phyloP scores from a whole-genome alignment of 495 filamentous ascomycete species.

The Penicillium desertorum region DNA sequence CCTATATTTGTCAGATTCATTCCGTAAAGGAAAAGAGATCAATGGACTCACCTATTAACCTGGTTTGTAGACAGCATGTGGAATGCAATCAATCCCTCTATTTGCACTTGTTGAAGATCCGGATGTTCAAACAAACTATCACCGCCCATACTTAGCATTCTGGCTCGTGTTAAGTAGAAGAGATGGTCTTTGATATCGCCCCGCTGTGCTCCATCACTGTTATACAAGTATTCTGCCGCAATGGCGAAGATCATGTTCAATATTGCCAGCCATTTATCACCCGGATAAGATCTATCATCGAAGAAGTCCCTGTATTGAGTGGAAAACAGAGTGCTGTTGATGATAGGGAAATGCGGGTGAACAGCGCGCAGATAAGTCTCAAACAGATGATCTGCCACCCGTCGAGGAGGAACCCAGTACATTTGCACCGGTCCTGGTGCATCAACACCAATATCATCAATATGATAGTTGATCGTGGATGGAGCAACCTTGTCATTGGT shows the following conservation, averaged over 20 bases:
- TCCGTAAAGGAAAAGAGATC: neutral
- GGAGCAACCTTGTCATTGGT: conserved; percentile 19
- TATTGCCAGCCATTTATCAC: conserved; percentile 54
- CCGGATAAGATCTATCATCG: conserved; percentile 24
- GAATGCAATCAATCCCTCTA: conserved; percentile 54
- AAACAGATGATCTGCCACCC: conserved; percentile 51
- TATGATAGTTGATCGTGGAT: conserved; percentile 49
- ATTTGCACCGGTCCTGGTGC: conserved; percentile 44
- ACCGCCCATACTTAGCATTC: conserved; percentile 49
- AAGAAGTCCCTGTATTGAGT: conserved; percentile 38
- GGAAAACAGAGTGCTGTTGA: conserved; percentile 43
- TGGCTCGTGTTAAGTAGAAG: conserved; percentile 55
- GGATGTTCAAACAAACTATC: conserved; percentile 49
- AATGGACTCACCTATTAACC: conserved; percentile 53
- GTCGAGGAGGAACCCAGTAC: conserved; percentile 49
- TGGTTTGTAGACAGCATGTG: conserved; percentile 58
- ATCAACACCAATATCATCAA: conserved; percentile 53
- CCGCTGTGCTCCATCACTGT: conserved; percentile 43
- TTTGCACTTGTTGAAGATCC: conserved; percentile 56
- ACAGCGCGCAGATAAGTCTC: conserved; percentile 53
- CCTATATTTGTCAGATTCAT: conserved; percentile 34
- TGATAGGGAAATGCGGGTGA: conserved; percentile 58
- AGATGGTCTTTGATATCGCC: conserved; percentile 50
- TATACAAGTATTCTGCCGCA: conserved; percentile 51
- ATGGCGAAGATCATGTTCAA: conserved; percentile 65